phyloP scores from a whole-genome alignment of 2,329 filamentous ascomycete genomes.

The Catunica adiposa region DNA sequence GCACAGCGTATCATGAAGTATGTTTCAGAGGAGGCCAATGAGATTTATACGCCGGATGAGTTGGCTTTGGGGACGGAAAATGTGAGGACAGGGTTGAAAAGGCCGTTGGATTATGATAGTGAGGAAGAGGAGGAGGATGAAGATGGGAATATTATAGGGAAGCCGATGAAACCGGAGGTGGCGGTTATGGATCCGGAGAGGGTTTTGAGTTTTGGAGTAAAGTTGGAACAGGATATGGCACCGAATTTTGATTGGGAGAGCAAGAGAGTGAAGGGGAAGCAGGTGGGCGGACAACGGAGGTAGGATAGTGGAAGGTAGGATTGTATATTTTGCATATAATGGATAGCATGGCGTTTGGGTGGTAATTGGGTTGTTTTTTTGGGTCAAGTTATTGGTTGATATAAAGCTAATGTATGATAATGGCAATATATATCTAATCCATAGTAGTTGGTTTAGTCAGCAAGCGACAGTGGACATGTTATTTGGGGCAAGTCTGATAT shows the following conservation, averaged over 20 bases:
- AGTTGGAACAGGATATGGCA: conserved; percentile 30
- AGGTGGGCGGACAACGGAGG: neutral
- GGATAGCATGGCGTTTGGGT: neutral
- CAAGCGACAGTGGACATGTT: no score
- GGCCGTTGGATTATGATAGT: conserved; percentile 33
- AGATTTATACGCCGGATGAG: conserved; percentile 58
- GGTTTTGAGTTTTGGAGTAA: conserved; percentile 29
- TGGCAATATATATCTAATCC: no score
- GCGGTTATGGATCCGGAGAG: conserved; percentile 29
- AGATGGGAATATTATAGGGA: conserved; percentile 24
- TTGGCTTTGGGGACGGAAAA: conserved; percentile 47
- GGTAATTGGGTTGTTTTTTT: no score
- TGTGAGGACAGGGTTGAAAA: conserved; percentile 53
- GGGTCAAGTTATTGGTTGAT: no score
- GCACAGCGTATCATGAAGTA: conserved; percentile 25
- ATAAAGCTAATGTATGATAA: no score
- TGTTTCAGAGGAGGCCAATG: conserved; percentile 30
- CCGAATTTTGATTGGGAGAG: conserved; percentile 28
- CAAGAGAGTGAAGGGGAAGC: conserved; percentile 14
- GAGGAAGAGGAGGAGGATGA: conserved; percentile 44
- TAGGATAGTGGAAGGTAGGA: neutral
- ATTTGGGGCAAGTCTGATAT: no score
- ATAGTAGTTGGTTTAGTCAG: no score
- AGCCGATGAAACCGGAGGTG: conserved; percentile 11
- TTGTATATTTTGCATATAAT: neutral